Base-by-base conservation (phyloP, 768 basidiomycete genomes). In the Rhodosporidiobolus odoratus region DNA sequence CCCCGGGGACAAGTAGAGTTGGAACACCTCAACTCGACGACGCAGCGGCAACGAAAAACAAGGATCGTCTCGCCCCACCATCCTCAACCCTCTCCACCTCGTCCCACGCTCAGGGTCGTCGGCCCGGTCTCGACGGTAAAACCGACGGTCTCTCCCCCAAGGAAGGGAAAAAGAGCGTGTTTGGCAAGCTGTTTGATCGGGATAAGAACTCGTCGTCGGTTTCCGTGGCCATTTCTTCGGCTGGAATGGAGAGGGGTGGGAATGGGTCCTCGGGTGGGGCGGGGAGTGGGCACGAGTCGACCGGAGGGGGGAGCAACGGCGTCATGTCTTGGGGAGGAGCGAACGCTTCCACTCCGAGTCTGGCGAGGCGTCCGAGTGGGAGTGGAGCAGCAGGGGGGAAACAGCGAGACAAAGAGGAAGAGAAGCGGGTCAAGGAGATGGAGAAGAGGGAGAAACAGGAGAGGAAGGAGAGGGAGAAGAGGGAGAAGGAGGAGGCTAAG, bases 101-200 rank as follows among this genome's bases (percentile, higher is more conserved):
- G n/a, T n/a, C n/a, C n/a, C n/a, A n/a, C n/a, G 1, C 45, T 3
- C 32, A 37, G 23, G 50, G 41, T 23, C 61, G 41, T 9, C 54
- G 32, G 0, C 41, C 40, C 19, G 50, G 27, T 43, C 35, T 37
- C 21, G 43, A 52, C 17, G 43, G 38, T 34, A 34, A 54, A 15
- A 32, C 47, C 54, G 43, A 52, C 13, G 56, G 15, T 3, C 12
- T 34, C n/a, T n/a, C 48, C 47, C 56, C 25, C 32, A 58, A 70
- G 57, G 62, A 65, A 38, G 48, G 48, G 35, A 71, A 75, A 58
- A 75, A 72, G 62, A 69, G 67, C 16, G 66, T 75, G 1, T 75
- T 75, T 34, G 74, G 70, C 56, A 75, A 75, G 62, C 47, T 75
- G 2, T 75, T 75, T 23, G 73, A 60, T 12, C 50, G n/a, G n/a